phyloP scores from a whole-genome alignment of 1,284 basidiomycete species.

The Leucoagaricus sp. region DNA sequence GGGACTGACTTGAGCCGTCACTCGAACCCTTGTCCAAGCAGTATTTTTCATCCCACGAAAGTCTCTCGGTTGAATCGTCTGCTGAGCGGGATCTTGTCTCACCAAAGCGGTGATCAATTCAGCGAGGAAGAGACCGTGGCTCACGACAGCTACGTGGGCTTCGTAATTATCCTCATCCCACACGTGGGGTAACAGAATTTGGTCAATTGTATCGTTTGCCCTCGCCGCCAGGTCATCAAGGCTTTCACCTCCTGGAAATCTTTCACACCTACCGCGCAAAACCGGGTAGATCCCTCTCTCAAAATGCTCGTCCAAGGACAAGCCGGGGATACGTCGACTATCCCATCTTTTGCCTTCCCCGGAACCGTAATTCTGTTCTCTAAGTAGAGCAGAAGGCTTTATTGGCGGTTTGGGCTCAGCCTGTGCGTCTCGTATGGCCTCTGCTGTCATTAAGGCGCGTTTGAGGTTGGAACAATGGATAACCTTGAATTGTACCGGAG shows the following conservation, averaged over 20 bases:
- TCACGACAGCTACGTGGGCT: conserved; percentile 71
- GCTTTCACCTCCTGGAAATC: conserved; percentile 76
- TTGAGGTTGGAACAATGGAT: conserved; percentile 83
- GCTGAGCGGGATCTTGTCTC: conserved; percentile 34
- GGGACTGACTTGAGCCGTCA: conserved; percentile 49
- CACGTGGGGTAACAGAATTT: conserved; percentile 65
- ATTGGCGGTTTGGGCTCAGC: conserved; percentile 56
- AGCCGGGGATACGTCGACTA: conserved; percentile 27
- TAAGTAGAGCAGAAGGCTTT: conserved; percentile 49
- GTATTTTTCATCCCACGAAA: conserved; percentile 68
- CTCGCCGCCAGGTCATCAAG: conserved; percentile 66
- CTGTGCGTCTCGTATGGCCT: conserved; percentile 49
- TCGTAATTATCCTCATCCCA: conserved; percentile 32
- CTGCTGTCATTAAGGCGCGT: conserved; percentile 75
- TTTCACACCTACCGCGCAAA: conserved; percentile 48
- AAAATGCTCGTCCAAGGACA: conserved; percentile 53
- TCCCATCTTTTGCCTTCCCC: conserved; percentile 69
- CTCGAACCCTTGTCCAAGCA: conserved; percentile 56
- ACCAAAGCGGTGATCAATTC: conserved; percentile 60
- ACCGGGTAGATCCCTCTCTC: conserved; percentile 53
- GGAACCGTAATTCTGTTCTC: conserved; percentile 73
- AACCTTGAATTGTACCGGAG: conserved; percentile 56
- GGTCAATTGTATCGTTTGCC: conserved; percentile 57
- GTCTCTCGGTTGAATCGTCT: conserved; percentile 27
- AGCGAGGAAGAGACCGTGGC: conserved; percentile 79